These are phyloP conservation scores for Gossypium stocksii DNA, from an alignment of 345 rosid genomes.

Conservation along the genomic window DNA sequence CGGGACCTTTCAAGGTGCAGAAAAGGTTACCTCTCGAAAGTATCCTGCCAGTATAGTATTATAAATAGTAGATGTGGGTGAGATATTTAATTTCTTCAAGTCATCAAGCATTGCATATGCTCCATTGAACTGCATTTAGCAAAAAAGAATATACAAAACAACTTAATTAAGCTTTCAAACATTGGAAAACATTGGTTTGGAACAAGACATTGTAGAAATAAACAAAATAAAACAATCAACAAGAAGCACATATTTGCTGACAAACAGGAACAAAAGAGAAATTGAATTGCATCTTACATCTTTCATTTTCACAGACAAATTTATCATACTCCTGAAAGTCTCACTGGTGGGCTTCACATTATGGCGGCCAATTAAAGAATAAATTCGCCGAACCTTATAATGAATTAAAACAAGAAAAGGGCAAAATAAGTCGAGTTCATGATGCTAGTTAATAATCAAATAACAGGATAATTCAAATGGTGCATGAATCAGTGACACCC, in stretches of 20 bases:
- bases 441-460: background rate
- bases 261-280: constrained; percentile 9
- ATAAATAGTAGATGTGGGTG: constrained; percentile 60
- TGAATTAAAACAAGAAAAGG: background rate
- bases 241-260: background rate
- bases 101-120: constrained; percentile 66
- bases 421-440: background rate
- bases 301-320: constrained; percentile 58
- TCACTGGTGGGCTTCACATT: constrained; percentile 60
- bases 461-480: background rate
- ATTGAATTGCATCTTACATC: constrained; percentile 51
- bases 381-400: constrained; percentile 60
- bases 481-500: background rate
- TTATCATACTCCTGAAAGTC: constrained; percentile 68
- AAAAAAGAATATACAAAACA: background rate
- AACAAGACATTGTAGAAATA: constrained; percentile 2
- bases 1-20: background rate
- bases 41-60: constrained; percentile 73
- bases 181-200: background rate
- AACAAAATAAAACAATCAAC: constrained; percentile 4
- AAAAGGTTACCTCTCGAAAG: constrained; percentile 63
- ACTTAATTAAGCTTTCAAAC: background rate
- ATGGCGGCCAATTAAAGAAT: constrained; percentile 45
- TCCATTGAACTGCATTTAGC: constrained; percentile 55
- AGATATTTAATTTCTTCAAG: constrained; percentile 52